Evolutionary conservation across 1,284 basidiomycete genomes (phyloP), one percentile per base, ranked within the genome.

Genomic region (Peniophora sp.): DNA sequence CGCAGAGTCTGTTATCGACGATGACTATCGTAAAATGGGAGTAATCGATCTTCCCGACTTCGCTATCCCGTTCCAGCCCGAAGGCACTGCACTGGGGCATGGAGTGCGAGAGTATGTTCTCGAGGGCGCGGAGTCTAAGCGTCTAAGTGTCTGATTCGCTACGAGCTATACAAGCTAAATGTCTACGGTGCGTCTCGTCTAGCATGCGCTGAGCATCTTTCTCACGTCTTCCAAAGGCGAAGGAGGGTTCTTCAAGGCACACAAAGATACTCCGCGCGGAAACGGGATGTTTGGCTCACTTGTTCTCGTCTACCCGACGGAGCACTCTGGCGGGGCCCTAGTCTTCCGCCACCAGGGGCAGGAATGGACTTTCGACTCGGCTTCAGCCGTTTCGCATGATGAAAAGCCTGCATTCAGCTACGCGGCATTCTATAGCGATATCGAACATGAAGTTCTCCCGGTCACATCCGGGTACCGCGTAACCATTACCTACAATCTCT

Each of bases 201-300:
- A n/a, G n/a, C n/a, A n/a, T n/a, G n/a, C n/a, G n/a, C n/a, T n/a
- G n/a, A n/a, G n/a, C n/a, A n/a, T n/a, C n/a, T n/a, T n/a, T n/a
- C n/a, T n/a, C n/a, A n/a, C n/a, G n/a, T n/a, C n/a, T 20, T 47
- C 9, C 14, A 1, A 34, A 73, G 71, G 64, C 10, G 53, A 66
- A 43, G 70, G 65, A 3, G 64, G 64, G 0, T 74, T 73, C 57
- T 74, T 73, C 64, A 71, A 71, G 48, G 46, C 67, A 0, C 71
- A 72, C 59, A 62, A 67, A 43, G 72, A 73, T 49, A 73, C 70
- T 0, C 69, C 70, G 3, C 64, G 65, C 2, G 55, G 58, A n/a
- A 54, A 61, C 15, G 60, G 58, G 14, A 74, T 72, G 72, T 70
- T 75, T 47, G 73, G 68, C n/a, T 75, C 74, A 2, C 68, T 75